These are phyloP conservation scores for Colletotrichum sp. DNA, from an alignment of 2,329 filamentous ascomycete species.

Conservation along the genomic window DNA sequence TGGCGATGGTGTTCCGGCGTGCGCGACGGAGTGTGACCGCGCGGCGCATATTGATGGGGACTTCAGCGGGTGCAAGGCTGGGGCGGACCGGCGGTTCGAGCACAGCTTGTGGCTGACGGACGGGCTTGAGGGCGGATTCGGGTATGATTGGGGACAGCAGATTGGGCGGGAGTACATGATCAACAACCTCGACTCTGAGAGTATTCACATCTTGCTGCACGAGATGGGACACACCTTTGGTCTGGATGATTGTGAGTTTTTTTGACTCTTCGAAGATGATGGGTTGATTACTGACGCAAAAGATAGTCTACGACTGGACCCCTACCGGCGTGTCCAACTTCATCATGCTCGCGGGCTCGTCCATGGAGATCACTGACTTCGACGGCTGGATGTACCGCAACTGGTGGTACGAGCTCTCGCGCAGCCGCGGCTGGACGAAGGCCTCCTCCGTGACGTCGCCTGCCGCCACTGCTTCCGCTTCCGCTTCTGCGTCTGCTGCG, in stretches of 20 bases:
- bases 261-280: not conserved
- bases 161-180: slow-evolving; percentile 49
- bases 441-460: not conserved
- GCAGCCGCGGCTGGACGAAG: slow-evolving; percentile 28
- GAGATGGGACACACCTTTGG: slow-evolving; percentile 49
- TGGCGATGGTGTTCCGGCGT: slow-evolving; percentile 43
- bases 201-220: slow-evolving; percentile 50
- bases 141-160: slow-evolving; percentile 51
- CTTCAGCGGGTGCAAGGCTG: slow-evolving; percentile 42
- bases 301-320: slow-evolving; percentile 37
- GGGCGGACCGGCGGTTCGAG: slow-evolving; percentile 45
- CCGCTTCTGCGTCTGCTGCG: not conserved
- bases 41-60: slow-evolving; percentile 48
- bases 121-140: slow-evolving; percentile 46
- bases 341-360: slow-evolving; percentile 49
- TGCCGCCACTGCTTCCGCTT: not conserved
- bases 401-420: slow-evolving; percentile 45
- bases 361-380: slow-evolving; percentile 48
- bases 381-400: slow-evolving; percentile 54
- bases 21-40: slow-evolving; percentile 42
- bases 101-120: slow-evolving; percentile 51
- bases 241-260: slow-evolving; percentile 36
- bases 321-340: slow-evolving; percentile 45
- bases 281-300: not conserved
- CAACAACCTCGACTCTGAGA: slow-evolving; percentile 35